phyloP scores from a whole-genome alignment of 495 filamentous ascomycete genomes.

The Beverwykella pulmonaria region DNA sequence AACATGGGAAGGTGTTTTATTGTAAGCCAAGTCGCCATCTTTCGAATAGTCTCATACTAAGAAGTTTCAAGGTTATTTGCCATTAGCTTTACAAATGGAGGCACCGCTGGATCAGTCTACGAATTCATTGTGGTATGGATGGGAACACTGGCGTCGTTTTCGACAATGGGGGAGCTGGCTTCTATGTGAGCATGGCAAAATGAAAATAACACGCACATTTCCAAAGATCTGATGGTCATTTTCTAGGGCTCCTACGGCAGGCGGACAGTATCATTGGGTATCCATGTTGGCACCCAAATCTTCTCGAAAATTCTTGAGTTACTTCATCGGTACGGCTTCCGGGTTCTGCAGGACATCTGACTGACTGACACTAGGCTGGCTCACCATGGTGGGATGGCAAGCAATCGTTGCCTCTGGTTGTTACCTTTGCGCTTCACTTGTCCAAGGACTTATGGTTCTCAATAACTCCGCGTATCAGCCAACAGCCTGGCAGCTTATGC shows the following conservation, averaged over 20 bases:
- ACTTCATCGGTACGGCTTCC: conserved; percentile 37
- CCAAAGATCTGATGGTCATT: conserved; percentile 11
- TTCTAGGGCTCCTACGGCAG: conserved; percentile 16
- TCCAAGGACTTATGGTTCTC: conserved; percentile 21
- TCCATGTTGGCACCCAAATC: conserved; percentile 47
- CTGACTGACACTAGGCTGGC: conserved; percentile 39
- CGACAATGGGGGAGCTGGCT: conserved; percentile 28
- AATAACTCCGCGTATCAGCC: conserved; percentile 4
- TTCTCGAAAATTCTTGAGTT: conserved; percentile 46
- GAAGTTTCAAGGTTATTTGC: neutral
- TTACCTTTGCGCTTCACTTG: conserved; percentile 2
- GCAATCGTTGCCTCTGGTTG: conserved; percentile 14
- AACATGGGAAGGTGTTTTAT: conserved; percentile 54
- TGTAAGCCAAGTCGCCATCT: conserved; percentile 37
- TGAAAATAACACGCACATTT: too few species aligned
- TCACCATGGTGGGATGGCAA: conserved; percentile 13
- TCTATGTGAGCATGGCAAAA: conserved; percentile 19
- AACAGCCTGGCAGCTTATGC: conserved; percentile 22
- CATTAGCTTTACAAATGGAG: conserved; percentile 23
- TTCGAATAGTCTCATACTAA: conserved; percentile 8
- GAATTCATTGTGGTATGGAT: conserved; percentile 15
- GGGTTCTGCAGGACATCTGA: conserved; percentile 10
- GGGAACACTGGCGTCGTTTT: neutral
- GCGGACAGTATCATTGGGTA: conserved; percentile 52
- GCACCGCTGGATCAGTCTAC: conserved; percentile 19